Evolutionary conservation across 306 rosid genomes (phyloP).

Genomic region (Albizia julibrissin): DNA sequence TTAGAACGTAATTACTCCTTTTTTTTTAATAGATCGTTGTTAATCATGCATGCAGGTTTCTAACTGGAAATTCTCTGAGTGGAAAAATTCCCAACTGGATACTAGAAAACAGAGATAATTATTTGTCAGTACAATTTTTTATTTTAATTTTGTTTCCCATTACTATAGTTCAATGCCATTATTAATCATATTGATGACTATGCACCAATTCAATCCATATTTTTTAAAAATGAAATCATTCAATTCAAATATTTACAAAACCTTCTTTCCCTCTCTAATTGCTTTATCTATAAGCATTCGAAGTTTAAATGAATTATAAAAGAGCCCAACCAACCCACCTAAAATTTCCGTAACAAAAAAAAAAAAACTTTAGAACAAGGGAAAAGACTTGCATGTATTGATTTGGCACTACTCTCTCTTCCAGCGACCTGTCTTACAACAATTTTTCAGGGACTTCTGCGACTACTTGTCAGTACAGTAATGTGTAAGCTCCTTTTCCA

Average conservation of each 20-base stretch:
- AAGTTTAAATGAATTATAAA: too few relatives aligned
- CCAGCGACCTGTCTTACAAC: slow-evolving; percentile 84
- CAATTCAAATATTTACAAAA: neutral
- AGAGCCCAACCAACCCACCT: too few relatives aligned
- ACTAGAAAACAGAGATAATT: neutral
- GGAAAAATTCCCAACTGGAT: neutral
- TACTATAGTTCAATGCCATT: neutral
- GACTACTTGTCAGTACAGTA: slow-evolving; percentile 30
- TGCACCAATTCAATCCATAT: too few relatives aligned
- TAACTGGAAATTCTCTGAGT: neutral
- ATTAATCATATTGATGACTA: too few relatives aligned
- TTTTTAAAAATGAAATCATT: too few relatives aligned
- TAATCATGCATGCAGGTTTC: neutral
- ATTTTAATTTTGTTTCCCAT: too few relatives aligned
- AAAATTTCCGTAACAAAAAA: too few relatives aligned
- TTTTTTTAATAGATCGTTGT: too few relatives aligned
- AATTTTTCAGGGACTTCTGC: slow-evolving; percentile 53
- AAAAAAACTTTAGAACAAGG: too few relatives aligned
- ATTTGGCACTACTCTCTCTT: too few relatives aligned
- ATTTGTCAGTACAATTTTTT: neutral
- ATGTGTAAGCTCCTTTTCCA: slow-evolving; percentile 48
- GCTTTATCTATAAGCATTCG: neutral
- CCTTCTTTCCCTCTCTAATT: neutral
- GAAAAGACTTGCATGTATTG: too few relatives aligned
- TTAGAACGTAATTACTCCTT: neutral